Percentiles rank a stretch among this genome's conserved stretches.
Evolutionary conservation across 1,284 basidiomycete species (phyloP).

Genomic region (Cerrena zonata): DNA sequence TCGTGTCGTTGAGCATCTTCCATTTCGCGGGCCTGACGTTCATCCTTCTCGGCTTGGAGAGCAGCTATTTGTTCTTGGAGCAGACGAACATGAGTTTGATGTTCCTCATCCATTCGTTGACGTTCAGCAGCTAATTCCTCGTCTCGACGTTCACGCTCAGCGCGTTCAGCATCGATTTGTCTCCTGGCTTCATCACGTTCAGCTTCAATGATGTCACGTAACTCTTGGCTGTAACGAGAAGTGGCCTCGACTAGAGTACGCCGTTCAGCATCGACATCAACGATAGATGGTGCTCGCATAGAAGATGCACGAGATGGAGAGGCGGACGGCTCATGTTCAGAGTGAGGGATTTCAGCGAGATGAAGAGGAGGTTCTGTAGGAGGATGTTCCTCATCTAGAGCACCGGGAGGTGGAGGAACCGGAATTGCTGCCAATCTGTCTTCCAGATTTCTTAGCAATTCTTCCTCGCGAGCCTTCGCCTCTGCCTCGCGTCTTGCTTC

Average conservation of each 20-base stretch:
- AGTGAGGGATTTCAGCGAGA: neutral
- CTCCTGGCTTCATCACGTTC: slow-evolving; percentile 55
- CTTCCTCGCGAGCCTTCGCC: slow-evolving; percentile 44
- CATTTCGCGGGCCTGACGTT: slow-evolving; percentile 48
- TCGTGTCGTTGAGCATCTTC: slow-evolving; percentile 60
- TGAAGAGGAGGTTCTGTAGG: neutral
- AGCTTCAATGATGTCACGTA: slow-evolving; percentile 49
- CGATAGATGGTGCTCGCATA: neutral
- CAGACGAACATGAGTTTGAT: slow-evolving; percentile 47
- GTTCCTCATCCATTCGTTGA: slow-evolving; percentile 41
- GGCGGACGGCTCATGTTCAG: neutral
- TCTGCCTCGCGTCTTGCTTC: slow-evolving; percentile 50
- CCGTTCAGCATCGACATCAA: slow-evolving; percentile 13
- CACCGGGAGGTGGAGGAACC: neutral
- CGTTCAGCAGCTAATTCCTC: slow-evolving; percentile 41
- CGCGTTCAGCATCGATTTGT: slow-evolving; percentile 47
- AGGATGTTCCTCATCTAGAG: neutral
- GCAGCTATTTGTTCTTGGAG: slow-evolving; percentile 60
- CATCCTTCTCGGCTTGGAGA: slow-evolving; percentile 50
- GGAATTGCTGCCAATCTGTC: slow-evolving; percentile 17
- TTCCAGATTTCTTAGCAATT: slow-evolving; percentile 44
- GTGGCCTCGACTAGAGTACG: slow-evolving; percentile 41
- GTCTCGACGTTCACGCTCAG: slow-evolving; percentile 46
- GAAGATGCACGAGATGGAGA: neutral
- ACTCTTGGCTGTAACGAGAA: slow-evolving; percentile 47